Base-by-base conservation (phyloP, 768 basidiomycete species). In the Lentinus tigrinus region DNA sequence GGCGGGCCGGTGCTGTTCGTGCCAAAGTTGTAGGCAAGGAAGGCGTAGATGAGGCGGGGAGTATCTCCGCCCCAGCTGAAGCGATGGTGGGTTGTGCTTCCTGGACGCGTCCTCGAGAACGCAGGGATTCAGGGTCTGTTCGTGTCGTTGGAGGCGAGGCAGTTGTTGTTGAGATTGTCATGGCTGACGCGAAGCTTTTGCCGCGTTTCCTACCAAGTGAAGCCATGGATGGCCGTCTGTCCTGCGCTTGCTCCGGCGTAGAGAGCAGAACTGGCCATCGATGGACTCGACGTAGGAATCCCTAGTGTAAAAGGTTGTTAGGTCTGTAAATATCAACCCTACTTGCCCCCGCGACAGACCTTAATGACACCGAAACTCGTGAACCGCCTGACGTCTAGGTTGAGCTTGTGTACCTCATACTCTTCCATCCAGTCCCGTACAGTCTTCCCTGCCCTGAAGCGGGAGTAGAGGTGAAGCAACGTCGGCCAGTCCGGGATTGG, bases 341-440 rank as follows among this genome's bases (percentile, higher is more conserved):
- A 44, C 1, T 24, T 11, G 5, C 6, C 16, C 17, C 6, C 39
- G 39, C 39, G 39, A 17, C 49, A 19, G 16, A 51, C 91, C 75
- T 99, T 99, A 75, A 99, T 96, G 23, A 98, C 91, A 5, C 97
- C 97, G 67, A 98, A 99, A 60, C 91, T 95, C 17, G 93, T 86
- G 72, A 99, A 97, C n/a, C 97, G 84, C 9, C 96, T 84, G 8
- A 92, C 82, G 69, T 99, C 97, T 52, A 98, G 88, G 2, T 91
- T 93, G 21, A 87, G 72, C 6, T 77, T 74, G 48, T 87, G 81
- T 17, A 95, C 83, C 21, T 85, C 77, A 65, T 93, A 79, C 40
- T 77, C 77, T 64, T 91, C 84, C 78, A 94, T 91, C 96, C 97
- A 99, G 43, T 92, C 86, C 26, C 83, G 81, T 4, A 98, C 79